Evolutionary conservation across 768 basidiomycete species (phyloP), one percentile per base, ranked within the genome.

Genomic region (Obba rivulosa): DNA sequence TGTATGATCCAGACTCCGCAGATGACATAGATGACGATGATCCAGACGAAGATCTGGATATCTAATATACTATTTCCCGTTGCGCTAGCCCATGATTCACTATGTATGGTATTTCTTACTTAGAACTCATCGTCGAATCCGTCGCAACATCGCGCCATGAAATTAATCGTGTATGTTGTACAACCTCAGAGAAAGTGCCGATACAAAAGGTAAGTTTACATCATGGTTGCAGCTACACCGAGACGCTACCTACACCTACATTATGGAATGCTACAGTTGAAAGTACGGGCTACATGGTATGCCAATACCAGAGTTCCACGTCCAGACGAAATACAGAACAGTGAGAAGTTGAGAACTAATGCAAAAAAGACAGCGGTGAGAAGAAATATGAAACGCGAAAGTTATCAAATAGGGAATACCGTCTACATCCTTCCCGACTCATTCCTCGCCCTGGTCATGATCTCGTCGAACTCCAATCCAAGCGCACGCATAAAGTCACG

Each of bases 11-110:
- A 8, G 93, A 94, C 62, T 91, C 89, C 22, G 92, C 87, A 22
- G 93, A 96, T 60, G 93, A 96, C 56, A 79, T 94, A 43, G 93
- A 96, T 61, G 93, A 94, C 46, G 93, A 95, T 47, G 93, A 96
- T 70, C 93, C 93, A 18, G 93, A 96, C 57, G 93, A 95, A 62
- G 92, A 95, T 66, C 69, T 95, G 51, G 89, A 95, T 58, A 87
- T 93, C 49, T 92, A 44, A 17, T 34, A 21, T 18, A 34, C 14
- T 34, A 34, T 20, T 17, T 13, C 34, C 17, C 17, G 20, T 3
- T 34, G 34, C 44, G 11, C n/a, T 31, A 8, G 16, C n/a, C 31
- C 14, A 16, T 34, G 17, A 8, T 44, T 9, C 43, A 44, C 16
- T 18, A 34, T 34, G 28, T 16, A 8, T 45, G 16, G 31, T 13